A percentile compares a stretch with the other conserved stretches of the same genome.
These are phyloP conservation scores for Haematococcus sp. DNA, from an alignment of 139 green algal species.

Conservation along the genomic window DNA sequence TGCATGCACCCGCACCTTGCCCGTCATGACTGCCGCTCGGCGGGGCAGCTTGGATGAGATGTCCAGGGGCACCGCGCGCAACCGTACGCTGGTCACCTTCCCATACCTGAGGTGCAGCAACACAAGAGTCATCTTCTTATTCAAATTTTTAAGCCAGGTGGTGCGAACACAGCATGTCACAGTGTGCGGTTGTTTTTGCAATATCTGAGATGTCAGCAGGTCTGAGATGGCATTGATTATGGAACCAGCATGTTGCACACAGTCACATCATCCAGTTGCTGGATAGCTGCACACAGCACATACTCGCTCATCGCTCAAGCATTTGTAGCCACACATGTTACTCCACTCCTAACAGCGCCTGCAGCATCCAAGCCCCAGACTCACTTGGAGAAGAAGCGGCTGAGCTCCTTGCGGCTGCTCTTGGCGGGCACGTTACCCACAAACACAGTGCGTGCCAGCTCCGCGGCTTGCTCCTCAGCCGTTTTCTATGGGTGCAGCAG, in stretches of 20 bases:
- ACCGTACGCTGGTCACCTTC: constrained; percentile 68
- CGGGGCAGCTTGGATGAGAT: constrained; percentile 52
- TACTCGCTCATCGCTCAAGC: background rate
- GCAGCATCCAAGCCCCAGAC: background rate
- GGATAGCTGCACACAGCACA: background rate
- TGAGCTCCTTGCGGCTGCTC: constrained; percentile 58
- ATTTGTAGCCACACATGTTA: background rate
- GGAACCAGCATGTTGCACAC: too few species aligned
- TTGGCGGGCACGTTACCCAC: constrained; percentile 84
- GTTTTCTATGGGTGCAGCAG: background rate
- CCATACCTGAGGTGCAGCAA: constrained; percentile 48
- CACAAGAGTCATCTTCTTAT: background rate
- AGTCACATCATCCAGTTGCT: background rate
- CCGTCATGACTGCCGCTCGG: constrained; percentile 46
- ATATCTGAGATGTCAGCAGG: background rate
- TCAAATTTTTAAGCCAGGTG: too few species aligned
- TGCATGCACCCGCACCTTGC: constrained; percentile 15
- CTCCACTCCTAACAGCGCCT: background rate
- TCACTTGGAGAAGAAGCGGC: constrained; percentile 50
- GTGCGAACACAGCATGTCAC: too few species aligned
- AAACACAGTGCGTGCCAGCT: constrained; percentile 80
- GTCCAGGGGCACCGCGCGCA: constrained; percentile 76
- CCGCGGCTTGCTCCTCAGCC: constrained; percentile 45
- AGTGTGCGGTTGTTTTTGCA: too few species aligned
- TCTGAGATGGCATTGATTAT: background rate